Conservation (phyloP, 139 green algal species). For the Haematococcus sp. region DNA sequence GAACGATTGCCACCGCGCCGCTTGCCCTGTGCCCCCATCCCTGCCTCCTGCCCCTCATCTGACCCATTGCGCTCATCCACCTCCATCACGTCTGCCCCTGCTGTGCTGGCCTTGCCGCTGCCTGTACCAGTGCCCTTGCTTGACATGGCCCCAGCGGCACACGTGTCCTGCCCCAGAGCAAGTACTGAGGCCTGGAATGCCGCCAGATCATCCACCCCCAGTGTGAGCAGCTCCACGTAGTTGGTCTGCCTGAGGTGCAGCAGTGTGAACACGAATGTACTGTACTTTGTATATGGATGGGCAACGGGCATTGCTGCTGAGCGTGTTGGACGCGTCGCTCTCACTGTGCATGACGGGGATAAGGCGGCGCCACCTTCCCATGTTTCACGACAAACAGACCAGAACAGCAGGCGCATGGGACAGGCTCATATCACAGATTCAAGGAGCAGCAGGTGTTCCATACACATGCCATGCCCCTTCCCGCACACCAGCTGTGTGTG, state of each 20-base stretch:
- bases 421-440: neutral
- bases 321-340: neutral
- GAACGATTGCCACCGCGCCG: no score
- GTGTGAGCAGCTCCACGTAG: constrained; percentile 14
- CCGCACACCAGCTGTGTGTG: no score
- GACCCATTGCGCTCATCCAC: no score
- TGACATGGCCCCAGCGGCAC: neutral
- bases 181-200: neutral
- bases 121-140: no score
- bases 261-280: neutral
- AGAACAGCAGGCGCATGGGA: neutral
- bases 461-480: no score
- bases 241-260: constrained; percentile 20
- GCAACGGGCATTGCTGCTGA: neutral
- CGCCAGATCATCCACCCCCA: neutral
- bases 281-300: neutral
- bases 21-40: no score
- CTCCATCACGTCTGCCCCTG: no score
- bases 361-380: neutral
- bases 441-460: no score
- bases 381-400: neutral
- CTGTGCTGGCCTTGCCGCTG: no score
- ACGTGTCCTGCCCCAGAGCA: neutral
- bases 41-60: no score
- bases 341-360: neutral